phyloP scores from a whole-genome alignment of 768 basidiomycete genomes.

The Lactarius vividus region DNA sequence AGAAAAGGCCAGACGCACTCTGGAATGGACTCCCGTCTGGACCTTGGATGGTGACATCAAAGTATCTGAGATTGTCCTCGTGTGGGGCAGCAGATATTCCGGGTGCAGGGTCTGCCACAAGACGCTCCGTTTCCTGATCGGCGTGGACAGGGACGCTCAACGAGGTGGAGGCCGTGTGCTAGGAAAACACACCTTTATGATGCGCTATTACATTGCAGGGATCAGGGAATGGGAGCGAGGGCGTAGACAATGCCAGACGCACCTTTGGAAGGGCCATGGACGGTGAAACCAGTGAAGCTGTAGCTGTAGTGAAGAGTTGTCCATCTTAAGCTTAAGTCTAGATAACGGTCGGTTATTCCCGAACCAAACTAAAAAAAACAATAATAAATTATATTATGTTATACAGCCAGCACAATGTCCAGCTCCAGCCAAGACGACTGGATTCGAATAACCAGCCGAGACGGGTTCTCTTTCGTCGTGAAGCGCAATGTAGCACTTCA shows the following conservation, averaged over 20 bases:
- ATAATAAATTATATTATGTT: not conserved
- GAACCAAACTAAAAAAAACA: not conserved
- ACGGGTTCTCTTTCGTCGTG: slow-evolving; percentile 81
- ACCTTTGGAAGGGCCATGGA: slow-evolving; percentile 57
- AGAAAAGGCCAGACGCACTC: slow-evolving; percentile 37
- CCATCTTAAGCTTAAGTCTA: not conserved
- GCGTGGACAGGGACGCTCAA: slow-evolving; percentile 7
- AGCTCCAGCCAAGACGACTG: slow-evolving; percentile 46
- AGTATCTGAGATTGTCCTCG: slow-evolving; percentile 97
- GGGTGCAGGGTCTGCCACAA: slow-evolving; percentile 94
- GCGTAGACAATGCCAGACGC: slow-evolving; percentile 8
- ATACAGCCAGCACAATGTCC: slow-evolving; percentile 11
- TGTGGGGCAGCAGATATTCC: slow-evolving; percentile 95
- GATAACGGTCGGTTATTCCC: slow-evolving; percentile 13
- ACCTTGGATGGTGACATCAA: slow-evolving; percentile 96
- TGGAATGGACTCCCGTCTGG: slow-evolving; percentile 93
- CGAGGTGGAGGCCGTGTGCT: not conserved
- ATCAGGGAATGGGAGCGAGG: not conserved
- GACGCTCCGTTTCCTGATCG: slow-evolving; percentile 90
- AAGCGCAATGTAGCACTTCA: slow-evolving; percentile 68
- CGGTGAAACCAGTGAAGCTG: not conserved
- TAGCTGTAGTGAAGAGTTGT: not conserved
- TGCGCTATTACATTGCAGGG: slow-evolving; percentile 39
- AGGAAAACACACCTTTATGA: slow-evolving; percentile 46
- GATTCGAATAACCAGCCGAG: slow-evolving; percentile 73